Evolutionary conservation across 2,329 filamentous ascomycete species (phyloP), one percentile per base, ranked within the genome.

Genomic region (Camptophora hylomeconis): DNA sequence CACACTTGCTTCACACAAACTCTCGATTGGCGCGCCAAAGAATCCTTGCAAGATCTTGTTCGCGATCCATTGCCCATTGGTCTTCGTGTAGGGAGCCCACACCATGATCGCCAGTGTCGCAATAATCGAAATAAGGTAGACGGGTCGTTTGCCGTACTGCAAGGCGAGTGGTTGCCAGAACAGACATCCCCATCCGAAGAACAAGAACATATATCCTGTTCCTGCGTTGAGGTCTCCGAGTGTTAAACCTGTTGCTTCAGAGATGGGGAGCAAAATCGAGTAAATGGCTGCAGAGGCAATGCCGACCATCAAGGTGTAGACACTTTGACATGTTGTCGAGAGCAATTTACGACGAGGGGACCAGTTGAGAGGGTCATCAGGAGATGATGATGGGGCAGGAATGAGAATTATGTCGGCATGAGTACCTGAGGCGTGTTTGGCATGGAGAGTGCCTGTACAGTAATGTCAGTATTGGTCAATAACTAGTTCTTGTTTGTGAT

Each of bases 1-100:
- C 2, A 63, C 51, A 3, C 55, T 57, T 10, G 62, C 54, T 36
- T 63, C 63, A 10, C 56, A 56, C 8, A 67, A 42, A n/a, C 57
- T 58, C 39, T 67, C 63, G 14, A 64, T 57, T 0, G 63, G 61
- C 2, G 62, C 56, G 7, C 51, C 54, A 17, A 61, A 58, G 36
- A 66, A 59, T 1, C 63, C 63, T 24, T 58, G 54, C 1, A 67
- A 37, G 13, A 66, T 52, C 27, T 58, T 57, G 35, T 57, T 57
- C 5, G 57, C 58, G 13, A 58, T 56, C 58, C 60, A 65, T 32
- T 62, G 54, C 5, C 59, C 58, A 17, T 58, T 54, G 9, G 50
- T 56, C 16, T 51, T 56, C 3, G 56, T 53, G 31, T 61, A 56
- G 0, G 59, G 53, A 10, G 50, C 54, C 56, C 60, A 65, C 2